Evolutionary conservation across 257 asterid species (phyloP), one percentile per base, ranked within the genome.

Genomic region (Solanum lycopersicoides): DNA sequence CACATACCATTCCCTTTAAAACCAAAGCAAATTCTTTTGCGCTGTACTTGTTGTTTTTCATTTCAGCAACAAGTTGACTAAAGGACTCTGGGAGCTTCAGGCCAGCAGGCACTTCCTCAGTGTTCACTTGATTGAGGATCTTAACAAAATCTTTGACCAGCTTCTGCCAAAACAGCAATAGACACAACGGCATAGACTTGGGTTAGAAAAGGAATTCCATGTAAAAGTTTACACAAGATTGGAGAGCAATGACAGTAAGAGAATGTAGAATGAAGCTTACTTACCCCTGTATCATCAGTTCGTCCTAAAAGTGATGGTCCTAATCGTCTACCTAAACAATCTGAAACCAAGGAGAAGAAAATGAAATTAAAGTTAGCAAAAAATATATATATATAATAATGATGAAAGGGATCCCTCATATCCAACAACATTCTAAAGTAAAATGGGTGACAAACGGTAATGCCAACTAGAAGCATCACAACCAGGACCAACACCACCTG

Each of bases 221-320:
- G 85, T 30, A 82, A 50, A 82, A 50, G 44, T 50, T 82, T 18
- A 32, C 69, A 30, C 66, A 32, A 82, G 30, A 32, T 82, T 82
- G 68, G 69, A 82, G 15, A 47, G 23, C 21, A 50, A 30, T 32
- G 28, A 86, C 12, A 89, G 87, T 77, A 74, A 77, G 72, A 87
- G 39, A 50, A 50, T 82, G 69, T 32, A 50, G 45, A 50, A 50
- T 18, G 85, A 82, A 25, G 82, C 50, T 53, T 89, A 84, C 80
- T 93, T 90, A 97, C 99, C 98, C 97, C 98, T 87, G 98, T 93
- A 93, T 95, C 98, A 92, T 92, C 96, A 87, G 92, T 87, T 93
- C 98, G 92, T 79, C 99, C 98, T 77, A 97, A 95, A 91, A 97
- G 92, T 93, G 93, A 96, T 80, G 99, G 99, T 73, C 99, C 99